Conservation (phyloP, 2,329 filamentous ascomycete genomes). For the Penicillium glabrum region DNA sequence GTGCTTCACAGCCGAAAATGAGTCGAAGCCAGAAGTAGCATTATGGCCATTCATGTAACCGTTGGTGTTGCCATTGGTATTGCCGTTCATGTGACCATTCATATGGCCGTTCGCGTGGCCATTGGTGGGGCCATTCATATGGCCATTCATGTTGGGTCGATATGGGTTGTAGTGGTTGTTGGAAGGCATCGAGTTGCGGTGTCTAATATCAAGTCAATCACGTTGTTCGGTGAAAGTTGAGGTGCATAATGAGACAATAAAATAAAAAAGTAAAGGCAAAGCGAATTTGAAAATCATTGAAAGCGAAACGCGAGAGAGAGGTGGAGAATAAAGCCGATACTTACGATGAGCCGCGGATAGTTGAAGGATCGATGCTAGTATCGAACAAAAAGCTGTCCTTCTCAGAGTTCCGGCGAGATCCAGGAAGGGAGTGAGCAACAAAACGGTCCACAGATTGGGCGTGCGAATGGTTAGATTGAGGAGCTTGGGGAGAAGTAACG, state of each 20-base stretch:
- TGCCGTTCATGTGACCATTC: conserved; percentile 24
- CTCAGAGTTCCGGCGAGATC: conserved; percentile 84
- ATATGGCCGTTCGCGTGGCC: neutral
- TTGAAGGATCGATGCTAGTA: conserved; percentile 46
- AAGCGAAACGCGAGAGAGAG: neutral
- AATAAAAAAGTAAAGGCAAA: neutral
- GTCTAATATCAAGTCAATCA: conserved; percentile 51
- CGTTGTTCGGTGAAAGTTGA: neutral
- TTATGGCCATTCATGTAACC: conserved; percentile 18
- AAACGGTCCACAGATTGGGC: conserved; percentile 59
- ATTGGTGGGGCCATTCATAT: conserved; percentile 13
- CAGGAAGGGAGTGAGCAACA: conserved; percentile 82
- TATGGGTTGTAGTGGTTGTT: conserved; percentile 42
- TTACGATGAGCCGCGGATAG: conserved; percentile 76
- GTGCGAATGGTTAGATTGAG: conserved; percentile 43
- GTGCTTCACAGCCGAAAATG: conserved; percentile 82
- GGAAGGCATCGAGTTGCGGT: conserved; percentile 93
- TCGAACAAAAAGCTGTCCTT: conserved; percentile 78
- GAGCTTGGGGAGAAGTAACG: conserved; percentile 74
- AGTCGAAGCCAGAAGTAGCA: conserved; percentile 61
- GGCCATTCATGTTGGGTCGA: conserved; percentile 26
- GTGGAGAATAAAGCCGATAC: conserved; percentile 41
- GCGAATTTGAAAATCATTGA: too few species aligned
- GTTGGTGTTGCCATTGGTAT: neutral
- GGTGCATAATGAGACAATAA: neutral